A percentile compares a stretch with the other conserved stretches of the same genome.
Evolutionary conservation across 371 early-diverging fungal species (phyloP).

Genomic region (Mortierella sp.): DNA sequence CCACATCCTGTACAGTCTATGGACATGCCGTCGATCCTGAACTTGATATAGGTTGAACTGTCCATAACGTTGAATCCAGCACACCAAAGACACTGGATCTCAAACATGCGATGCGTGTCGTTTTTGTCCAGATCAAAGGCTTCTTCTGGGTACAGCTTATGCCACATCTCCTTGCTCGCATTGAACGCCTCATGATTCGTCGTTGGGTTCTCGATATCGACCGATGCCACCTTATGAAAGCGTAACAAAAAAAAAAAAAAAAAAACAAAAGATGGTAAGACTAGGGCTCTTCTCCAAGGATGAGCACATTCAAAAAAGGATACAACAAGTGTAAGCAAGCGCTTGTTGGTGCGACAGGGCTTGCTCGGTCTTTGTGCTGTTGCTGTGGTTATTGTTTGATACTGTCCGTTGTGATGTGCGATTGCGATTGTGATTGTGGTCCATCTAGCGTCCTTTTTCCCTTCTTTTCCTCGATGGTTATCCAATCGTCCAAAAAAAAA

Average conservation of each 20-base stretch:
- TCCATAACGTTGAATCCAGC: slow-evolving; percentile 48
- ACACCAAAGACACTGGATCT: slow-evolving; percentile 52
- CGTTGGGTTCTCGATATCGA: slow-evolving; percentile 46
- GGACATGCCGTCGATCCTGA: slow-evolving; percentile 47
- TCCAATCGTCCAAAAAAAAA: too few species aligned
- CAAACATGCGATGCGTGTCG: slow-evolving; percentile 47
- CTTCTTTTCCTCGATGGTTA: too few species aligned
- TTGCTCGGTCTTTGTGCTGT: too few species aligned
- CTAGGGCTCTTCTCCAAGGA: too few species aligned
- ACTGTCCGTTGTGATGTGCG: too few species aligned
- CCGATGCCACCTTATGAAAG: slow-evolving; percentile 41
- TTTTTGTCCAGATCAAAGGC: slow-evolving; percentile 46
- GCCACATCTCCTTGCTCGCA: slow-evolving; percentile 41
- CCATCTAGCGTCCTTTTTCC: too few species aligned
- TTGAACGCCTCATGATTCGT: slow-evolving; percentile 43
- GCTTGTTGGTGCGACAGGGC: too few species aligned
- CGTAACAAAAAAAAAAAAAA: not conserved
- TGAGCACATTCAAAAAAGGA: too few species aligned
- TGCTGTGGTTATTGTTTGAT: too few species aligned
- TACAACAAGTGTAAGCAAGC: too few species aligned
- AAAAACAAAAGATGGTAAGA: not conserved
- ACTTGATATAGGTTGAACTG: slow-evolving; percentile 51
- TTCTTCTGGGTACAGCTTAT: slow-evolving; percentile 37
- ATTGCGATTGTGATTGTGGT: too few species aligned
- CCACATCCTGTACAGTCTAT: slow-evolving; percentile 52